phyloP scores from a whole-genome alignment of 768 basidiomycete genomes.

The Kwoniella newhampshirensis region DNA sequence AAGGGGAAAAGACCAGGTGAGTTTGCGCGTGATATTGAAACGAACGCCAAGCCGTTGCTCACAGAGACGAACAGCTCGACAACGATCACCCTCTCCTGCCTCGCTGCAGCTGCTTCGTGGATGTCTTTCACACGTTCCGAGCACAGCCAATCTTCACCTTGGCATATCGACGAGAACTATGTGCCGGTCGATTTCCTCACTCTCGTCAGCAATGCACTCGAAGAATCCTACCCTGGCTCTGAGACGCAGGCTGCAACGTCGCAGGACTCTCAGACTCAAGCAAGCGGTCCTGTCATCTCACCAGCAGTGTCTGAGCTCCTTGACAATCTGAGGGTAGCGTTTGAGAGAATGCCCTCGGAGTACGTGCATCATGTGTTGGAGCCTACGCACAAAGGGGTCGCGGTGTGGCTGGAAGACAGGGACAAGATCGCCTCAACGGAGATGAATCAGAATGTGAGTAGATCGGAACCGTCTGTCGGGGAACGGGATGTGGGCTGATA shows the following conservation, averaged over 20 bases:
- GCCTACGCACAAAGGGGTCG: conserved; percentile 14
- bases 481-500: not conserved
- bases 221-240: conserved; percentile 28
- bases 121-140: conserved; percentile 23
- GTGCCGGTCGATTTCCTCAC: conserved; percentile 39
- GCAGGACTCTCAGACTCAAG: not conserved
- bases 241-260: conserved; percentile 3
- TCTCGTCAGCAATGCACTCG: conserved; percentile 27
- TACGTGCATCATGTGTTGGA: conserved; percentile 23
- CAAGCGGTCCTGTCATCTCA: conserved; percentile 12
- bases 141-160: conserved; percentile 4
- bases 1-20: conserved; percentile 29
- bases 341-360: conserved; percentile 16
- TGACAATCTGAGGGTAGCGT: conserved; percentile 6
- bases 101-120: conserved; percentile 28
- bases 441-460: not conserved
- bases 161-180: conserved; percentile 30
- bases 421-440: conserved; percentile 1
- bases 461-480: not conserved
- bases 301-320: conserved; percentile 29
- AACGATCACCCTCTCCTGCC: conserved; percentile 38
- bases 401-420: conserved; percentile 27
- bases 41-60: not conserved
- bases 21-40: not conserved
- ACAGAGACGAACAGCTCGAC: conserved; percentile 22